Evolutionary conservation across 2,329 filamentous ascomycete species (phyloP).

Genomic region (Fusarium marasasianum): DNA sequence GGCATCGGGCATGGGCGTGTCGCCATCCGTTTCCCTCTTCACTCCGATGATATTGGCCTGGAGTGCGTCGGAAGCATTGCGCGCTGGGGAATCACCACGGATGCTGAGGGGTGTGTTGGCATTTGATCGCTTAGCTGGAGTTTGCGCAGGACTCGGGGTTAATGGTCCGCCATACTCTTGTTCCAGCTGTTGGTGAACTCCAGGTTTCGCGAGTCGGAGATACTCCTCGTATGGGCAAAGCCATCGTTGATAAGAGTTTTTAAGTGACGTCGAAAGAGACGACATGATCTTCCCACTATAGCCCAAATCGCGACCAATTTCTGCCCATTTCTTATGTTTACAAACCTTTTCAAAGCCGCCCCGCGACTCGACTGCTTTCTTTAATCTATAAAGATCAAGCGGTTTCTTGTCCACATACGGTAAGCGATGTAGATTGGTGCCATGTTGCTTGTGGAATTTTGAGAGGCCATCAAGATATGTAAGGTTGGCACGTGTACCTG

Average conservation of each 20-base stretch:
- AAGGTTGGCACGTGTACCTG: conserved; percentile 92
- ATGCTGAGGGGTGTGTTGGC: conserved; percentile 68
- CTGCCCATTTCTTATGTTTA: conserved; percentile 98
- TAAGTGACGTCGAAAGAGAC: conserved; percentile 94
- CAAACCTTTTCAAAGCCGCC: conserved; percentile 97
- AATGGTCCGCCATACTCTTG: conserved; percentile 91
- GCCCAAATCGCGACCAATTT: conserved; percentile 94
- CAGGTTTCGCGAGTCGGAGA: conserved; percentile 86
- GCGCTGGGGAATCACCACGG: conserved; percentile 73
- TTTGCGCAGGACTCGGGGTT: conserved; percentile 77
- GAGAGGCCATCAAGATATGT: conserved; percentile 94
- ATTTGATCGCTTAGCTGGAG: conserved; percentile 73
- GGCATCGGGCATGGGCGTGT: conserved; percentile 59
- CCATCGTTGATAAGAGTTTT: conserved; percentile 98
- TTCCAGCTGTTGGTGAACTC: conserved; percentile 95
- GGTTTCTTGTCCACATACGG: conserved; percentile 98
- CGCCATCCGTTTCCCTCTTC: conserved; percentile 58
- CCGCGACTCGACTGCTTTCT: conserved; percentile 94
- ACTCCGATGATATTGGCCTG: conserved; percentile 59
- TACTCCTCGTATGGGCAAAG: conserved; percentile 97
- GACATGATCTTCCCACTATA: conserved; percentile 99
- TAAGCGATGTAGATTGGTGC: conserved; percentile 90
- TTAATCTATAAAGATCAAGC: conserved; percentile 92
- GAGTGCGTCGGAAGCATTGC: conserved; percentile 62
- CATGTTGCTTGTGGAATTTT: conserved; percentile 97